A percentile compares a stretch with the other conserved stretches of the same genome.
Conservation (phyloP, 345 rosid genomes). For the Sisymbrium altissimum region DNA sequence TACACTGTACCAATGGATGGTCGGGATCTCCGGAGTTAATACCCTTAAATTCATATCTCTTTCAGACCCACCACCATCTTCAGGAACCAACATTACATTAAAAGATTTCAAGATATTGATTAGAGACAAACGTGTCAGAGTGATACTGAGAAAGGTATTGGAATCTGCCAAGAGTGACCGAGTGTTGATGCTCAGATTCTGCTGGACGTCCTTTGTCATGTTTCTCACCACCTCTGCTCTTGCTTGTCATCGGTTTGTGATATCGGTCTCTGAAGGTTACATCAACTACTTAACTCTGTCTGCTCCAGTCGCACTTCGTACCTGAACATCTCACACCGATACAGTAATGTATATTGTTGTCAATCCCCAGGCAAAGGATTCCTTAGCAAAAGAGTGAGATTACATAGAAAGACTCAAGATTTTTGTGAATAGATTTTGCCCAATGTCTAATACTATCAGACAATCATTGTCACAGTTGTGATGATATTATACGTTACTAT, state of each 20-base stretch:
- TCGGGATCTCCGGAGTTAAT: constrained; percentile 30
- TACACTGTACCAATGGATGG: constrained; percentile 54
- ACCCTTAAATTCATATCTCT: constrained; percentile 30
- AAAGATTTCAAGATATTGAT: constrained; percentile 46
- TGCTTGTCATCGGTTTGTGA: constrained; percentile 58
- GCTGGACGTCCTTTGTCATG: constrained; percentile 57
- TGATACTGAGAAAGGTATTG: constrained; percentile 56
- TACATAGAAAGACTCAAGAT: constrained; percentile 1
- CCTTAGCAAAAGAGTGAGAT: not conserved
- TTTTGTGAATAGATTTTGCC: constrained; percentile 16
- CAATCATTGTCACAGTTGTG: not conserved
- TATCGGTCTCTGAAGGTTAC: constrained; percentile 55
- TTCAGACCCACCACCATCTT: constrained; percentile 34
- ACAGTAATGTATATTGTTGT: constrained; percentile 8
- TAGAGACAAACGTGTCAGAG: constrained; percentile 66
- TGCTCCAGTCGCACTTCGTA: constrained; percentile 45
- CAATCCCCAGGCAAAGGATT: not conserved
- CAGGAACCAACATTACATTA: constrained; percentile 36
- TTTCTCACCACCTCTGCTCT: constrained; percentile 53
- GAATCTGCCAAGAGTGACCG: constrained; percentile 55
- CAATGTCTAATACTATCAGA: constrained; percentile 11
- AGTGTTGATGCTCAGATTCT: constrained; percentile 57
- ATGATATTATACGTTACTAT: not conserved
- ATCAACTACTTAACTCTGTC: constrained; percentile 38
- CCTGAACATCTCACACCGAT: constrained; percentile 6